Conservation (phyloP, 345 rosid genomes). For the Leavenworthia alabamica region DNA sequence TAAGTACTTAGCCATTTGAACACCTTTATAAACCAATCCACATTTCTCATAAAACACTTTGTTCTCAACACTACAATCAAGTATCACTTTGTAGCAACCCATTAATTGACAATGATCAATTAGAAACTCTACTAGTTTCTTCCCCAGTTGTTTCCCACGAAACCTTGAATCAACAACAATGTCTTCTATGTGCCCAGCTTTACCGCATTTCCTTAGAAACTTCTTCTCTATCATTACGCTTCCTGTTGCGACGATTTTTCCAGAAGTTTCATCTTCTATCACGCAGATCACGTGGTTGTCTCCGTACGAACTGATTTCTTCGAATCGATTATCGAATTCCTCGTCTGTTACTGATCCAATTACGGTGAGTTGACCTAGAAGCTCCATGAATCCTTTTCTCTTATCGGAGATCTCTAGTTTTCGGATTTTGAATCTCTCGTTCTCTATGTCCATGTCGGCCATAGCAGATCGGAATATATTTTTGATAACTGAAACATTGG, state of each 20-base stretch:
- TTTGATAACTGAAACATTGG: not conserved
- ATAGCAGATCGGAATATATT: slow-evolving; percentile 1
- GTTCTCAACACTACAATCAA: slow-evolving; percentile 62
- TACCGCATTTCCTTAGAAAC: slow-evolving; percentile 72
- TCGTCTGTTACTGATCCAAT: slow-evolving; percentile 59
- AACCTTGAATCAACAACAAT: slow-evolving; percentile 61
- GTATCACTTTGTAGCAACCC: slow-evolving; percentile 84
- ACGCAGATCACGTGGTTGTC: slow-evolving; percentile 81
- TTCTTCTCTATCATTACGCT: slow-evolving; percentile 76
- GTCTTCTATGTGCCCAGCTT: slow-evolving; percentile 86
- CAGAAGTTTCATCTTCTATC: slow-evolving; percentile 51
- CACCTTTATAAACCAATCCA: slow-evolving; percentile 51
- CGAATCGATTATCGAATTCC: slow-evolving; percentile 53
- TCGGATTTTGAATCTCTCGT: slow-evolving; percentile 51
- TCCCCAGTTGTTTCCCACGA: slow-evolving; percentile 64
- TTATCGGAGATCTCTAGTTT: slow-evolving; percentile 65
- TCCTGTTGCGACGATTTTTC: slow-evolving; percentile 64
- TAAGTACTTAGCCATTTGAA: slow-evolving; percentile 72
- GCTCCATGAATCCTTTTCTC: slow-evolving; percentile 66
- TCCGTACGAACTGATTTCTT: slow-evolving; percentile 51
- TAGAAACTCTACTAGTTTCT: slow-evolving; percentile 51
- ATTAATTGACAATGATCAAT: slow-evolving; percentile 45
- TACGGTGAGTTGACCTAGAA: slow-evolving; percentile 54
- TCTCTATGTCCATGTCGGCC: slow-evolving; percentile 22
- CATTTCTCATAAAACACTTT: slow-evolving; percentile 69